Percentiles rank a stretch among this genome's conserved stretches.
Evolutionary conservation across 441 rosid species (phyloP).

Genomic region (Codiaeum variegatum): DNA sequence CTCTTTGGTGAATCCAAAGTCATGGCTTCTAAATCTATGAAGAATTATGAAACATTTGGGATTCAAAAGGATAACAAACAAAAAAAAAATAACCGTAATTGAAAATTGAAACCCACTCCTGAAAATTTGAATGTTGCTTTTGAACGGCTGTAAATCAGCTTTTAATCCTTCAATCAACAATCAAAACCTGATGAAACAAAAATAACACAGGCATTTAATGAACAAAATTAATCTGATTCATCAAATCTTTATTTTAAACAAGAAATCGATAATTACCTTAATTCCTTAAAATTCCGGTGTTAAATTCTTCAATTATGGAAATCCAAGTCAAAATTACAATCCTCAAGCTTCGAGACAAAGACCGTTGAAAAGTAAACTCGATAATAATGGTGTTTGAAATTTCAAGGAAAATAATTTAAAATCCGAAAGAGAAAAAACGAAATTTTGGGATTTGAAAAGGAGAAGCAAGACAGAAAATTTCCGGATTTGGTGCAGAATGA

Average conservation of each 20-base stretch:
- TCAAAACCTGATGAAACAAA: constrained; percentile 8
- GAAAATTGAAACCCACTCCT: background rate
- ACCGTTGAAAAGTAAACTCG: background rate
- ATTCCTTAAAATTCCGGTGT: background rate
- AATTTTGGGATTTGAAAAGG: background rate
- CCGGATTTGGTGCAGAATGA: background rate
- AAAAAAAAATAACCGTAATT: background rate
- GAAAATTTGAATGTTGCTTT: constrained; percentile 11
- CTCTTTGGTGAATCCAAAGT: constrained; percentile 51
- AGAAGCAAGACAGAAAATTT: background rate
- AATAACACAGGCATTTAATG: background rate
- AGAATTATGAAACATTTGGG: constrained; percentile 5
- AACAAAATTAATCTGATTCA: background rate
- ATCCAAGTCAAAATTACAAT: background rate
- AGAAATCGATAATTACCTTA: background rate
- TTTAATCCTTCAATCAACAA: constrained; percentile 1
- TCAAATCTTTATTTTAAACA: background rate
- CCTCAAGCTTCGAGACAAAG: background rate
- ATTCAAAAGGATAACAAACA: too few relatives aligned
- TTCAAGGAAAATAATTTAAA: background rate
- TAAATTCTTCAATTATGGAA: constrained; percentile 4
- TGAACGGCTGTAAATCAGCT: background rate
- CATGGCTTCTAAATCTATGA: constrained; percentile 38
- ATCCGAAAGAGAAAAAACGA: background rate
- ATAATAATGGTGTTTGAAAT: background rate